Conservation (phyloP, 108 stramenopile genomes). For the Fragilaria radians region DNA sequence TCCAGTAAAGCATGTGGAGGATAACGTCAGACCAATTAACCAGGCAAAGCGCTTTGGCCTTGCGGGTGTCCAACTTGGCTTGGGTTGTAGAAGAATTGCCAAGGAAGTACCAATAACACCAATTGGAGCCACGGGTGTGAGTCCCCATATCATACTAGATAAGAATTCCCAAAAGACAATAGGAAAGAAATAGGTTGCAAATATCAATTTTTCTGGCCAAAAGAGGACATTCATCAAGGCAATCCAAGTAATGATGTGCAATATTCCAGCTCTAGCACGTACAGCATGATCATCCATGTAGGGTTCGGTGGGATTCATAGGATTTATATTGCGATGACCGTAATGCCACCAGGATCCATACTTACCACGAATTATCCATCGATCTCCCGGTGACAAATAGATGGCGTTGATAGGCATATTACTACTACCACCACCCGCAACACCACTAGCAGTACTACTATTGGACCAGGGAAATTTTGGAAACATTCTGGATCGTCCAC, state of each 20-base stretch:
- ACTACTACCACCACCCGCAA: constrained; percentile 2
- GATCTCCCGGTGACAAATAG: constrained; percentile 19
- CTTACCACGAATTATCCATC: constrained; percentile 35
- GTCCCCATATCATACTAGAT: constrained; percentile 23
- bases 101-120: constrained; percentile 29
- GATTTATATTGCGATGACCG: constrained; percentile 28
- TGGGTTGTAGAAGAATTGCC: constrained; percentile 22
- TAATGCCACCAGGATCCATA: constrained; percentile 47
- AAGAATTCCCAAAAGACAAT: constrained; percentile 39
- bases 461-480: constrained; percentile 26
- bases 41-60: constrained; percentile 52
- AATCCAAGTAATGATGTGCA: constrained; percentile 47
- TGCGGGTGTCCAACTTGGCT: constrained; percentile 47
- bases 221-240: constrained; percentile 49
- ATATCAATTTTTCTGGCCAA: too few relatives aligned
- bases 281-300: constrained; percentile 65
- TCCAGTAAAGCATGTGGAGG: constrained; percentile 20
- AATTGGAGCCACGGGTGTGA: constrained; percentile 50
- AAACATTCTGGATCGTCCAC: constrained; percentile 22
- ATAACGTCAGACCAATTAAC: constrained; percentile 37
- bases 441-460: too few relatives aligned
- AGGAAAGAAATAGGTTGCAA: too few relatives aligned
- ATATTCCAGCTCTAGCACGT: constrained; percentile 36
- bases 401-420: neutral
- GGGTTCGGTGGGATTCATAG: constrained; percentile 28